A percentile compares a stretch with the other conserved stretches of the same genome.
Conservation (phyloP, 306 rosid genomes). For the Acacia confusa region DNA sequence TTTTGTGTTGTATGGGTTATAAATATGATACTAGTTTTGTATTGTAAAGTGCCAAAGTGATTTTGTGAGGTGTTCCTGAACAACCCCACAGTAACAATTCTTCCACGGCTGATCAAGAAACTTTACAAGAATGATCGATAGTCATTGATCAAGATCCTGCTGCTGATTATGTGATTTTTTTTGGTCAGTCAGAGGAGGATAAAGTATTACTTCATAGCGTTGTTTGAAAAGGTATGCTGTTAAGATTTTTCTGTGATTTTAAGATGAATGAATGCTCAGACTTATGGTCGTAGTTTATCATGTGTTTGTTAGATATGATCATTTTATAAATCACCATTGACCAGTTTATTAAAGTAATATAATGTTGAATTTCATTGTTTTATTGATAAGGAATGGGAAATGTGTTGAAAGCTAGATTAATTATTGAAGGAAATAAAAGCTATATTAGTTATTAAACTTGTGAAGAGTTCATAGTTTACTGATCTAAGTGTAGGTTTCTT, state of each 20-base stretch:
- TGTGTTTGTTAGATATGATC: not conserved
- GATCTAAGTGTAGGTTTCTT: not conserved
- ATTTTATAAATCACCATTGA: not conserved
- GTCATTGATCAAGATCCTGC: constrained; percentile 6
- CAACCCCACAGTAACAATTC: not conserved
- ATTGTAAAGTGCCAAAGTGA: too few relatives aligned
- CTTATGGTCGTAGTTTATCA: not conserved
- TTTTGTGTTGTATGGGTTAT: too few relatives aligned
- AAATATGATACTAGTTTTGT: too few relatives aligned
- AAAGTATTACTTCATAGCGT: not conserved
- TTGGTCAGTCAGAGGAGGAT: not conserved
- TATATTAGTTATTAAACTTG: not conserved
- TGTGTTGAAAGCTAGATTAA: not conserved
- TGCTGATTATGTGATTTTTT: not conserved
- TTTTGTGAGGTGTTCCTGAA: too few relatives aligned
- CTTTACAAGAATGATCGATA: constrained; percentile 7
- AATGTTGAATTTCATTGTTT: not conserved
- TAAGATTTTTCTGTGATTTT: not conserved
- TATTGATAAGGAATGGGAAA: not conserved
- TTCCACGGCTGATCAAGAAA: not conserved
- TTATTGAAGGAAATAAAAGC: not conserved
- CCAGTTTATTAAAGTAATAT: not conserved
- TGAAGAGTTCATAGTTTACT: not conserved
- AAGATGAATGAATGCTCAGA: constrained; percentile 6
- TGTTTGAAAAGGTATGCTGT: not conserved